Evolutionary conservation across 768 basidiomycete genomes (phyloP), one percentile per base, ranked within the genome.

Genomic region (Wakefieldia striispora): DNA sequence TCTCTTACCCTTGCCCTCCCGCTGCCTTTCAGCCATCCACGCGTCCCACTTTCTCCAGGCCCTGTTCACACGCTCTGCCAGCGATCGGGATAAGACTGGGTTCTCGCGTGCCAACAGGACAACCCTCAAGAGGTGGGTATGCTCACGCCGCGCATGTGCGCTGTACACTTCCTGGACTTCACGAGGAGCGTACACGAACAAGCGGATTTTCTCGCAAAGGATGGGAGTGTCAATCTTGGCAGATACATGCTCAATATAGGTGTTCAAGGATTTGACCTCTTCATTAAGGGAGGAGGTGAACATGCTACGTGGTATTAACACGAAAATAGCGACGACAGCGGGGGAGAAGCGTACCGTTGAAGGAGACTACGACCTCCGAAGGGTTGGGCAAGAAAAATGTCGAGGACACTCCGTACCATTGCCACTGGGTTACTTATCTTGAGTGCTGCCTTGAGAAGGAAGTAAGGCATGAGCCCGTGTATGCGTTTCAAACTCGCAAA

Each of bases 391-490:
- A 98, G 80, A 75, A 99, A 98, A 36, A 99, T 78, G 61, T 98
- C 95, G 51, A 99, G 77, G 4, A 97, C 77, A 45, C 75, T 85
- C 66, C 97, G 82, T 61, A 98, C 94, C 97, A 98, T 98, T 24
- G 82, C 80, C 51, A 99, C 86, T 2, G 97, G 97, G 69, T 97
- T 99, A 49, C 90, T 94, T 57, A 99, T 91, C 65, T 81, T 87
- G 52, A 99, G 71, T 12, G 92, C 87, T 8, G 91, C 80, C 67
- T 93, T 97, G 54, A 99, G 81, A 75, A 98, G 84, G 61, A 98
- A 91, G 67, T 99, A 99, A 6, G 97, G 97, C 91, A 98, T 97
- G 44, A 95, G 71, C 1, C 94, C 93, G 63, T 99, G 97, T 37
- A 97, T 81, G 41, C 95, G 80, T 72, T 97, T 98, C 51, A 99